A percentile compares a stretch with the other conserved stretches of the same genome.
Evolutionary conservation across 2,329 filamentous ascomycete species (phyloP).

Genomic region (Thielaviopsis euricoi): DNA sequence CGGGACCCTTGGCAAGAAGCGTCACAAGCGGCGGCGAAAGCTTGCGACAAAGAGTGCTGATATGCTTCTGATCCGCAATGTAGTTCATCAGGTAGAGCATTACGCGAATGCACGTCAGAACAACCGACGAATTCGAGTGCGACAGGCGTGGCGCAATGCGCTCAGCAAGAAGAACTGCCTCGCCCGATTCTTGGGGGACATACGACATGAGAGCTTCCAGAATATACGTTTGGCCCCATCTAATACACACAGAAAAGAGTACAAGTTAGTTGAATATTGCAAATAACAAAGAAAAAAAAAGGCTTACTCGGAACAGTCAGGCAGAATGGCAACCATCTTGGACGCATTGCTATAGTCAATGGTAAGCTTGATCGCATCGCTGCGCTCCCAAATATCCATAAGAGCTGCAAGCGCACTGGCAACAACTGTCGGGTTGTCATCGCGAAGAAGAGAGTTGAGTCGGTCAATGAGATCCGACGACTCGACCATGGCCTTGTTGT

Average conservation of each 20-base stretch:
- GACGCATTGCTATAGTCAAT: conserved; percentile 96
- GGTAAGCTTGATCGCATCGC: conserved; percentile 91
- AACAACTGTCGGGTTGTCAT: conserved; percentile 95
- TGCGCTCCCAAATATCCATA: conserved; percentile 97
- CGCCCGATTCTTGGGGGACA: conserved; percentile 76
- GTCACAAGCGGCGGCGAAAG: conserved; percentile 90
- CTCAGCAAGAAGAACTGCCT: conserved; percentile 80
- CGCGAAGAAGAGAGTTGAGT: conserved; percentile 74
- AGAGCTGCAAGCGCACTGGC: conserved; percentile 79
- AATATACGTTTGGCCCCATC: conserved; percentile 98
- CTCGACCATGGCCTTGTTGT: conserved; percentile 82
- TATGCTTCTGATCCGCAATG: conserved; percentile 79
- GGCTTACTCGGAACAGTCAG: conserved; percentile 88
- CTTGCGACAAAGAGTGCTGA: conserved; percentile 75
- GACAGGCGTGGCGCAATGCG: conserved; percentile 89
- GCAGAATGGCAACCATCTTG: conserved; percentile 91
- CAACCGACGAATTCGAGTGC: conserved; percentile 91
- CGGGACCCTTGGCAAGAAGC: conserved; percentile 83
- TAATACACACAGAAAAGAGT: conserved; percentile 19
- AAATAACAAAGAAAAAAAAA: background rate
- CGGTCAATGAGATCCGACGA: conserved; percentile 80
- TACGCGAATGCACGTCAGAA: conserved; percentile 88
- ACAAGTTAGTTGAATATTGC: background rate
- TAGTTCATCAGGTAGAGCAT: conserved; percentile 99
- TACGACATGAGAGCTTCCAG: conserved; percentile 96